A percentile compares a stretch with the other conserved stretches of the same genome.
These are phyloP conservation scores for Cylindrotheca closterium DNA, from an alignment of 108 stramenopile genomes.

Conservation along the genomic window DNA sequence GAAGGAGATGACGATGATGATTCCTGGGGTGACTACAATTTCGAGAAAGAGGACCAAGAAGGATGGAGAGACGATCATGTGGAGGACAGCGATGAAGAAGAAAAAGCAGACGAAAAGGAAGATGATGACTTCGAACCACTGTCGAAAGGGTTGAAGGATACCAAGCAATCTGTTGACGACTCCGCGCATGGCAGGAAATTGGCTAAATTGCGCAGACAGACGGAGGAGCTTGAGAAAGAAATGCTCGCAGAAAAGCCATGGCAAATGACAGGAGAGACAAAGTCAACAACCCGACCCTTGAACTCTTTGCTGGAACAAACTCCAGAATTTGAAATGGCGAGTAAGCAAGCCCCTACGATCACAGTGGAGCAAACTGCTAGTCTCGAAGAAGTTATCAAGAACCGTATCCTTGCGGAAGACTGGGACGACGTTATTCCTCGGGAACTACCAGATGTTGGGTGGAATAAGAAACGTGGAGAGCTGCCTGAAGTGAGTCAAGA, in stretches of 20 bases:
- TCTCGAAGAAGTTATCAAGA: constrained; percentile 91
- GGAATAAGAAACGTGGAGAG: constrained; percentile 70
- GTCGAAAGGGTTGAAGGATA: constrained; percentile 13
- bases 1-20: constrained; percentile 62
- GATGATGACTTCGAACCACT: constrained; percentile 30
- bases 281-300: constrained; percentile 69
- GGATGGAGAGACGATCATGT: constrained; percentile 23
- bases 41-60: constrained; percentile 44
- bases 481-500: constrained; percentile 96
- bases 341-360: constrained; percentile 84
- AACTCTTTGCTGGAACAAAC: constrained; percentile 94
- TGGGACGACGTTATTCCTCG: constrained; percentile 96
- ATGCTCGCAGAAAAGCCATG: constrained; percentile 95
- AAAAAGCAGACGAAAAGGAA: constrained; percentile 33
- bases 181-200: constrained; percentile 48
- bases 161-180: constrained; percentile 5
- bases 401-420: constrained; percentile 89
- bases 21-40: constrained; percentile 84
- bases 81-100: constrained; percentile 40
- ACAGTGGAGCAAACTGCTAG: constrained; percentile 85
- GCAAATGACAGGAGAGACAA: constrained; percentile 93
- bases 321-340: constrained; percentile 93
- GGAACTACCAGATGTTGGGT: constrained; percentile 83
- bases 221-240: constrained; percentile 88
- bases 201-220: constrained; percentile 73